These are phyloP conservation scores for Fusarium keratoplasticum DNA, from an alignment of 2,329 filamentous ascomycete species.

Conservation along the genomic window DNA sequence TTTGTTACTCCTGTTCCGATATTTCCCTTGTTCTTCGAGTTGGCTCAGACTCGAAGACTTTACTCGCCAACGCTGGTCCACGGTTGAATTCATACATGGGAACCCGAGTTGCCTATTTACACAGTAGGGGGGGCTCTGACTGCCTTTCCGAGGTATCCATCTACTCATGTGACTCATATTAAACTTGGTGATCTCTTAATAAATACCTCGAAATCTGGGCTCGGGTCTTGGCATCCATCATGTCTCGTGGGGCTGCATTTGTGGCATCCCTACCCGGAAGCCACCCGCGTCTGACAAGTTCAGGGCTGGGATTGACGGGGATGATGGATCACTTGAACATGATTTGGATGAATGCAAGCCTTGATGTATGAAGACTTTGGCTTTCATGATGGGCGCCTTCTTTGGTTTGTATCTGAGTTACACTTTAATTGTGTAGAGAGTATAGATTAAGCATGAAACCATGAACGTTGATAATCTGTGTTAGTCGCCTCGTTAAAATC, in stretches of 20 bases:
- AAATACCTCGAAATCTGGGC: background rate
- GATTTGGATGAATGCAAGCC: background rate
- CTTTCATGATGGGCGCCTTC: background rate
- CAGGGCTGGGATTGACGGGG: background rate
- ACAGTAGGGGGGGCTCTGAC: background rate
- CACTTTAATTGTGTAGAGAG: background rate
- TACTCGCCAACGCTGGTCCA: background rate
- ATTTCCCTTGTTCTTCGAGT: background rate
- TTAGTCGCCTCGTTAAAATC: background rate
- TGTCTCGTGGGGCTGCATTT: background rate
- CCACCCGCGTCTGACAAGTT: background rate
- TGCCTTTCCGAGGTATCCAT: background rate
- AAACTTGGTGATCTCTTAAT: background rate
- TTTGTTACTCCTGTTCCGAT: background rate
- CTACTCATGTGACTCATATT: background rate
- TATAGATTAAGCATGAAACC: background rate
- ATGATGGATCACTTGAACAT: background rate
- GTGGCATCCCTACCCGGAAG: conserved; percentile 1
- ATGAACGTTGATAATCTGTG: background rate
- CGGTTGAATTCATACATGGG: background rate
- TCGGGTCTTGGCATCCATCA: background rate
- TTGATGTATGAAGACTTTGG: background rate
- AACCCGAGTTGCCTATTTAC: background rate
- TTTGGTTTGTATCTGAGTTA: background rate
- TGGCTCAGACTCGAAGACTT: background rate